A percentile compares a stretch with the other conserved stretches of the same genome.
These are phyloP conservation scores for Psilocybe cubensis DNA, from an alignment of 768 basidiomycete species.

Conservation along the genomic window DNA sequence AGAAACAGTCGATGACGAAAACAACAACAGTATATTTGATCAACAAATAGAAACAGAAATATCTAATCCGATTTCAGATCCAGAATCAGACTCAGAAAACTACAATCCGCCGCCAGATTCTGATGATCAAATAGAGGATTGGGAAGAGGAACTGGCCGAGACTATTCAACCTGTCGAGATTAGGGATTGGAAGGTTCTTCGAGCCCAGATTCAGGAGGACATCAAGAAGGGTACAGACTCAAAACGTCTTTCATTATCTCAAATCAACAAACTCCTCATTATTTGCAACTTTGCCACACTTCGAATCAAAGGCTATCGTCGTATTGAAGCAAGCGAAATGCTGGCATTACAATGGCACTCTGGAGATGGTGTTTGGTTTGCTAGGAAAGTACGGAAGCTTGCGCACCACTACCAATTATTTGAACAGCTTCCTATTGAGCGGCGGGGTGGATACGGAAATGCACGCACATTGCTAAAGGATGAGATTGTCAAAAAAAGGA, in stretches of 20 bases:
- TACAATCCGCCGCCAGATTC: neutral
- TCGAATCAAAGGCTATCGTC: constrained; percentile 29
- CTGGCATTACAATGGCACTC: constrained; percentile 43
- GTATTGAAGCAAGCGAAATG: constrained; percentile 32
- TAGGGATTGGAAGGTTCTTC: neutral
- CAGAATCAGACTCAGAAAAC: neutral
- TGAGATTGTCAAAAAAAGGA: constrained; percentile 22
- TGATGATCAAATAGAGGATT: neutral
- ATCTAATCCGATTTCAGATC: neutral
- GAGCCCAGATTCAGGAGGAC: constrained; percentile 30
- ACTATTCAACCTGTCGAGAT: neutral
- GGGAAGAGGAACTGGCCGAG: neutral
- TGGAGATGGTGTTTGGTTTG: constrained; percentile 29
- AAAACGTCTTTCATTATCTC: constrained; percentile 25
- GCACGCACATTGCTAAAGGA: constrained; percentile 16
- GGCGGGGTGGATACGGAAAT: neutral
- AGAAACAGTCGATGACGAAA: neutral
- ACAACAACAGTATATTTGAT: too few species aligned
- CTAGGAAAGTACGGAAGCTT: constrained; percentile 28
- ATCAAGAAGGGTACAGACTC: constrained; percentile 27
- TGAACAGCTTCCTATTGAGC: constrained; percentile 28
- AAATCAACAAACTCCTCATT: constrained; percentile 36
- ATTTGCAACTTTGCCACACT: constrained; percentile 38
- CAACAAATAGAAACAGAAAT: too few species aligned
- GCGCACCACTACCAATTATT: constrained; percentile 41